Base-by-base conservation (phyloP, 2,329 filamentous ascomycete species). In the Ceratocystis harringtonii region DNA sequence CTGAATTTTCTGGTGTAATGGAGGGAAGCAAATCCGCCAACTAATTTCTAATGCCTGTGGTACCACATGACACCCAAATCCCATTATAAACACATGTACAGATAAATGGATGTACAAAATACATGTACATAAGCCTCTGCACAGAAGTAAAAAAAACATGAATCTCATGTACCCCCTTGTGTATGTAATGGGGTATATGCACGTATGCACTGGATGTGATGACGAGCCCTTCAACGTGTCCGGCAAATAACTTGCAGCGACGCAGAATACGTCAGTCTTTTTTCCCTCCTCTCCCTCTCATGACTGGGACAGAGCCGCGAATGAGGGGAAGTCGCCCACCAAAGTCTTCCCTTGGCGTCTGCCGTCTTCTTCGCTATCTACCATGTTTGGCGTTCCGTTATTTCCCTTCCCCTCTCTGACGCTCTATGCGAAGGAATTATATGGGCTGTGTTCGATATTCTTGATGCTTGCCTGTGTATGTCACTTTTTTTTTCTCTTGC, bases 1-100 rank as follows among this genome's bases (percentile, higher is more conserved):
- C 32, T 61, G 36, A 41, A 28, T 30, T 36, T 43, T 36, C 44
- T 61, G 36, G 41, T 48, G 60, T 44, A 30, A 62, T 28, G 19
- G 36, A 62, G 60, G 22, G 60, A 28, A 62, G 15, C 41, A 48
- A 48, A 45, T 62, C 41, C 60, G 60, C 41, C 41, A 62, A 48
- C 44, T 28, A 62, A 45, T 45, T 62, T 48, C 30, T 17, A 62
- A 62, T 62, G 60, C 25, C 60, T 44, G 44, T 62, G 60, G 41
- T 30, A 45, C 60, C 44, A 62, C 60, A 48, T 44, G 60, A 45
- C 41, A 62, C 60, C n/a, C 19, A 45, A 41, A 45, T 22, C 41
- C 41, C 36, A 45, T 41, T 17, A 30, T 25, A 41, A 36, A 43
- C 17, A 61, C 19, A 44, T 44, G 43, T n/a, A 61, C 5, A 61